A percentile compares a stretch with the other conserved stretches of the same genome.
Evolutionary conservation across 2,329 filamentous ascomycete genomes (phyloP).

Genomic region (Aspergillus quadrilineatus): DNA sequence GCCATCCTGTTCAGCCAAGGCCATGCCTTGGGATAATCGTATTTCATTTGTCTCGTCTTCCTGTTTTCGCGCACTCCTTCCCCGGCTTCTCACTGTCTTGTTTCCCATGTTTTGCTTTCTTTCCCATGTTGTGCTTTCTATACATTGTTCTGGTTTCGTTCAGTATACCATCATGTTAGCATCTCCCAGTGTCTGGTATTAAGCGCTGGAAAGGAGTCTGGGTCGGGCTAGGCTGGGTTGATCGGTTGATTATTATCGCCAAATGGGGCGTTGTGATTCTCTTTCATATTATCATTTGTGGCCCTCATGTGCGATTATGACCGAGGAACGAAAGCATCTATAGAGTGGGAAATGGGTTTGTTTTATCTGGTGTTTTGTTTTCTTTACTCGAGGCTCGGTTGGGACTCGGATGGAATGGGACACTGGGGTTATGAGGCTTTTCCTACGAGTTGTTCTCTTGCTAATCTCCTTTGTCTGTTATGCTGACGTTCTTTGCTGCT

Average conservation of each 20-base stretch:
- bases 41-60: conserved; percentile 27
- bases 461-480: conserved; percentile 5
- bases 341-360: conserved; percentile 25
- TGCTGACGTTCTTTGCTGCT: conserved; percentile 3
- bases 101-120: conserved; percentile 13
- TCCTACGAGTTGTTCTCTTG: conserved; percentile 4
- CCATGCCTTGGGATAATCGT: not conserved
- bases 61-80: conserved; percentile 16
- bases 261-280: conserved; percentile 15
- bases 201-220: conserved; percentile 28
- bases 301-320: conserved; percentile 11
- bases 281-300: conserved; percentile 16
- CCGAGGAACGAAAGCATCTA: conserved; percentile 21
- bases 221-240: conserved; percentile 13
- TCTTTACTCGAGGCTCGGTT: conserved; percentile 20
- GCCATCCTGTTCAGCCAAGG: not conserved
- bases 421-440: conserved; percentile 19
- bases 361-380: not conserved
- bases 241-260: conserved; percentile 20
- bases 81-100: conserved; percentile 2
- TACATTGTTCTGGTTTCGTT: conserved; percentile 19
- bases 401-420: conserved; percentile 18
- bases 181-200: conserved; percentile 22
- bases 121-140: conserved; percentile 14
- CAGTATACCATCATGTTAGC: conserved; percentile 23